Percentiles rank a stretch among this genome's conserved stretches.
Evolutionary conservation across 2,329 filamentous ascomycete species (phyloP).

Genomic region (Torrubiellomyces zombiae): DNA sequence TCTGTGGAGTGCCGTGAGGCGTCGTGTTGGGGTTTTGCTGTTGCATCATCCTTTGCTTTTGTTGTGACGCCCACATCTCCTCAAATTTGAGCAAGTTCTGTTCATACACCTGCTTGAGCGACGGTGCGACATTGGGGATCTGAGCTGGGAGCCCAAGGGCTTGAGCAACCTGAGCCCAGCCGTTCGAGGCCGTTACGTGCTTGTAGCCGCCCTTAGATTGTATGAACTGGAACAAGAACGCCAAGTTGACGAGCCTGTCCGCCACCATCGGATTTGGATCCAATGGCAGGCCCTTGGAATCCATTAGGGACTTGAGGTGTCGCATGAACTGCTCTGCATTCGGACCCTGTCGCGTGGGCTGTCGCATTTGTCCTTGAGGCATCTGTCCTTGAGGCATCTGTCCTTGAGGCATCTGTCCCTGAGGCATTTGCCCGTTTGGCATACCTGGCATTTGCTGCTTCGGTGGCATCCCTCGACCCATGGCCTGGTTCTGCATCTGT

Average conservation of each 20-base stretch:
- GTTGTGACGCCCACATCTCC: slow-evolving; percentile 42
- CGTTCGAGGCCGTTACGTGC: slow-evolving; percentile 49
- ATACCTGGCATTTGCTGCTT: slow-evolving; percentile 30
- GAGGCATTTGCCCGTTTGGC: slow-evolving; percentile 35
- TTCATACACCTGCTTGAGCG: slow-evolving; percentile 60
- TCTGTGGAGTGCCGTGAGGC: slow-evolving; percentile 11
- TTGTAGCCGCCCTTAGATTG: slow-evolving; percentile 62
- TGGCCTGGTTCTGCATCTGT: slow-evolving; percentile 31
- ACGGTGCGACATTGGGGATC: slow-evolving; percentile 46
- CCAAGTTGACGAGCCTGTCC: slow-evolving; percentile 57
- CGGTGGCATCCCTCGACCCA: slow-evolving; percentile 34
- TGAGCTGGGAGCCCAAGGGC: slow-evolving; percentile 47
- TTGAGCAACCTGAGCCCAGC: slow-evolving; percentile 59
- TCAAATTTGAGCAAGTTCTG: slow-evolving; percentile 65
- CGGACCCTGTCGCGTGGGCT: slow-evolving; percentile 28
- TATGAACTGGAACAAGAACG: slow-evolving; percentile 63
- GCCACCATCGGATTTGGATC: slow-evolving; percentile 59
- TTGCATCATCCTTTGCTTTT: slow-evolving; percentile 34
- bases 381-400: slow-evolving; percentile 39
- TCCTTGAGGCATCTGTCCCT: slow-evolving; percentile 31
- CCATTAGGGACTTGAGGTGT: slow-evolving; percentile 63
- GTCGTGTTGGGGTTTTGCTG: slow-evolving; percentile 16
- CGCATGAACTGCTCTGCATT: slow-evolving; percentile 59
- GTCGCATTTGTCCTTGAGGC: slow-evolving; percentile 30
- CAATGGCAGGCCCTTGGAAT: slow-evolving; percentile 52